Percentiles rank a stretch among this genome's conserved stretches.
These are phyloP conservation scores for Neoconidiobolus thromboides DNA, from an alignment of 371 early-diverging fungal species.

Conservation along the genomic window DNA sequence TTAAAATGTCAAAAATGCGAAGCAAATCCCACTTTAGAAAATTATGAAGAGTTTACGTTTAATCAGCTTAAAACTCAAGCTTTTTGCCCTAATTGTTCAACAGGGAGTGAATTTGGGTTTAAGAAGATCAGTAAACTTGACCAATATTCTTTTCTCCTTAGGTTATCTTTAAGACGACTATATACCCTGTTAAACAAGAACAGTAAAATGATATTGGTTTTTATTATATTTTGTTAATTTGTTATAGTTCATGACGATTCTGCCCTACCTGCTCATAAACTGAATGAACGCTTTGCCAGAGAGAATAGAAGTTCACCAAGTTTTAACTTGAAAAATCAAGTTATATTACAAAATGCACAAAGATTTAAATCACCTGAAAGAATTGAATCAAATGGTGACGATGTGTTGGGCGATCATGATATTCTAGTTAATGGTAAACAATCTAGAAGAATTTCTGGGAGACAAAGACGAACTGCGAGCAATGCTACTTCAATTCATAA, in stretches of 20 bases:
- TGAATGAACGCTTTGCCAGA: not conserved
- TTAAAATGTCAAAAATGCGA: conserved; percentile 51
- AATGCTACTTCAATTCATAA: conserved; percentile 6
- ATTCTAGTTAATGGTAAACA: not conserved
- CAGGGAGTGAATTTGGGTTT: conserved; percentile 26
- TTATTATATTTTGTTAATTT: not conserved
- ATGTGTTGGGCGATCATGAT: not conserved
- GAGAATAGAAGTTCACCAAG: conserved; percentile 3
- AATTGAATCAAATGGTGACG: not conserved
- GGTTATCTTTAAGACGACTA: conserved; percentile 67
- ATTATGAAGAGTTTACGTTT: conserved; percentile 24
- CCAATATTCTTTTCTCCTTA: conserved; percentile 74
- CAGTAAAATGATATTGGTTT: not conserved
- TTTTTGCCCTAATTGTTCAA: conserved; percentile 28
- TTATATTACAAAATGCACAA: not conserved
- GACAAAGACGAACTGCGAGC: not conserved
- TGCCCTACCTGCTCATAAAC: not conserved
- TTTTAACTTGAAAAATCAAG: not conserved
- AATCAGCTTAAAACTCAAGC: conserved; percentile 18
- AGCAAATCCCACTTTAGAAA: conserved; percentile 21
- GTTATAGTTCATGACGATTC: not conserved
- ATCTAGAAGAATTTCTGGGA: not conserved
- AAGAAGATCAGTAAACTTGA: conserved; percentile 65
- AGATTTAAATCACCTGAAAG: not conserved
- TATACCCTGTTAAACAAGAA: conserved; percentile 44